Evolutionary conservation across 2,329 filamentous ascomycete species (phyloP), one percentile per base, ranked within the genome.

Genomic region (Aspergillus uvarum): DNA sequence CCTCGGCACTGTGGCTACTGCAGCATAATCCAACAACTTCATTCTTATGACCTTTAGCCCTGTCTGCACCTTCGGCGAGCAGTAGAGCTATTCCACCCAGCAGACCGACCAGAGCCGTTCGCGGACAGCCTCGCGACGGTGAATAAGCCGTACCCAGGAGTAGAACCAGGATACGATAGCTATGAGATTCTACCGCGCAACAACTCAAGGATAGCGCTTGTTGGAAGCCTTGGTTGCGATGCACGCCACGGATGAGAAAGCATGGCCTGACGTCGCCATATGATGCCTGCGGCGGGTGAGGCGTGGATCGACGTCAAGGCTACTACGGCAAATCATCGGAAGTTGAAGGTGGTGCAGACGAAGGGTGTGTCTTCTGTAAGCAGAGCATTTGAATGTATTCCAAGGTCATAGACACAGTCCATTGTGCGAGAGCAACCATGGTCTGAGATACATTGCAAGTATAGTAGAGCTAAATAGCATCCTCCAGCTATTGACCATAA

Each of bases 81-180:
- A 77, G 49, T 83, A 1, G 76, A 83, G 1, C 80, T 79, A 63
- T 77, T 84, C 3, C 82, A 84, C 61, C 78, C 74, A 0, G 81
- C 81, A 57, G 82, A 84, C 64, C 72, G 77, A 24, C 77, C 70
- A 1, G 78, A 74, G 1, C 80, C 81, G 0, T 74, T 78, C 54
- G 77, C 79, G 54, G 76, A 79, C 10, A 82, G 81, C 1, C 70
- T 83, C 31, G 67, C 71, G 10, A 80, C 73, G 29, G 78, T 83
- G 31, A 75, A 84, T 63, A 68, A 76, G 6, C 70, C 83, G 1
- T 71, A 81, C 69, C 65, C 76, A 22, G 75, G 79, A 54, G 81
- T 81, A 0, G 72, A 74, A 82, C 83, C 64, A 68, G 69, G 16
- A 68, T 74, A 2, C 76, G 80, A 44, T 80, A 79, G 0, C 69